Evolutionary conservation across 2,329 filamentous ascomycete species (phyloP).

Genomic region (Hypoxylon sp.): DNA sequence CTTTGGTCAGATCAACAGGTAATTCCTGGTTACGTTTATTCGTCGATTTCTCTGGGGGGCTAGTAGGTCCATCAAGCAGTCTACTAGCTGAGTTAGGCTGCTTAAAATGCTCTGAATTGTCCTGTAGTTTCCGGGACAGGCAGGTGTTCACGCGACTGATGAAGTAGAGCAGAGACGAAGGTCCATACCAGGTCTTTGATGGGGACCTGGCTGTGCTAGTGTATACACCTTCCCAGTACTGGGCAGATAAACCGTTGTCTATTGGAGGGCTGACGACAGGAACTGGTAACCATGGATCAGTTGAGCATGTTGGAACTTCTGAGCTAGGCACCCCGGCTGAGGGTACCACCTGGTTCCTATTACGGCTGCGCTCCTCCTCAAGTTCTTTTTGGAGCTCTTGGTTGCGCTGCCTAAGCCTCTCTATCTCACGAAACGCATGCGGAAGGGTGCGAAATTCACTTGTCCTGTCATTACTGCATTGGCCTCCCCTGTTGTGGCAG

Average conservation of each 20-base stretch:
- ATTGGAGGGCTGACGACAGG: constrained; percentile 15
- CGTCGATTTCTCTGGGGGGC: constrained; percentile 16
- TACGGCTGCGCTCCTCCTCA: constrained; percentile 24
- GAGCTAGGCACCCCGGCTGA: constrained; percentile 5
- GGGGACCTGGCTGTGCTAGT: constrained; percentile 54
- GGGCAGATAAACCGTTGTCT: constrained; percentile 31
- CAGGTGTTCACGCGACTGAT: constrained; percentile 57
- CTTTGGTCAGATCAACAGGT: constrained; percentile 36
- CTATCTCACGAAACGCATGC: constrained; percentile 54
- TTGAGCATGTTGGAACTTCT: constrained; percentile 19
- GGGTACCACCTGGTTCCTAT: constrained; percentile 8
- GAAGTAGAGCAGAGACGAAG: constrained; percentile 60
- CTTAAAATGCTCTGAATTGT: constrained; percentile 49
- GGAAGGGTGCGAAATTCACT: constrained; percentile 51
- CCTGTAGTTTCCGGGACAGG: constrained; percentile 51
- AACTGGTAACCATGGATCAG: constrained; percentile 1
- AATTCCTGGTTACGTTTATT: constrained; percentile 2
- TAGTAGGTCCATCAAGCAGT: constrained; percentile 29
- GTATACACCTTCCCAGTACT: constrained; percentile 57
- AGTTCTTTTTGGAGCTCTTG: constrained; percentile 53
- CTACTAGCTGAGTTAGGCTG: constrained; percentile 48
- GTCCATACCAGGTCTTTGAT: constrained; percentile 58
- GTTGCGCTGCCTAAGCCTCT: constrained; percentile 52
- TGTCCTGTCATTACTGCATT: constrained; percentile 54
- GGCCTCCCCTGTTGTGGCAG: constrained; percentile 55